Evolutionary conservation across 768 basidiomycete genomes (phyloP).

Genomic region (Galerina sulciceps): DNA sequence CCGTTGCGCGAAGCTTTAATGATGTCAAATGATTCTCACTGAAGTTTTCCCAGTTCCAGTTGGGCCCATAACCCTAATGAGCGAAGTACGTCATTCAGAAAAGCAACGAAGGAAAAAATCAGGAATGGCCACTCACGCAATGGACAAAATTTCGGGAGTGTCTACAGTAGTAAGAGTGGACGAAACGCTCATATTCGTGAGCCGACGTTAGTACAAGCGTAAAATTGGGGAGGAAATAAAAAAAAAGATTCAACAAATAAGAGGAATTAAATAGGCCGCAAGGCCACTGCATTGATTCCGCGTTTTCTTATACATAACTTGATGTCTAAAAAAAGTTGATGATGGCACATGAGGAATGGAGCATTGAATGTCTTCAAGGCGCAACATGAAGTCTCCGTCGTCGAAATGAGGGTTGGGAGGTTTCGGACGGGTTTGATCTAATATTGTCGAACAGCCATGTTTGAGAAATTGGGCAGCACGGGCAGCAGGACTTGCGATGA

Average conservation of each 20-base stretch:
- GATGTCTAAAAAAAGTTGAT: background rate
- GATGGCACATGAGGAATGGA: background rate
- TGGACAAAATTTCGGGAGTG: conserved; percentile 8
- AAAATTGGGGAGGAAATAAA: background rate
- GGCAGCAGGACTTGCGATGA: too few relatives aligned
- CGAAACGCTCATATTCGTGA: conserved; percentile 1
- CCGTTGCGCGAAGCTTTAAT: too few relatives aligned
- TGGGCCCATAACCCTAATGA: conserved; percentile 39
- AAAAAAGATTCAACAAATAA: background rate
- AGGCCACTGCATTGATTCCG: conserved; percentile 12
- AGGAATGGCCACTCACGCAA: conserved; percentile 14
- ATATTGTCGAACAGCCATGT: background rate
- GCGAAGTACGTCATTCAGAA: background rate
- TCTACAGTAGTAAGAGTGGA: conserved; percentile 10
- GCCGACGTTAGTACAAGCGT: background rate
- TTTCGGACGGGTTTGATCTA: background rate
- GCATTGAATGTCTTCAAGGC: background rate
- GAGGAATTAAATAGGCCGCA: conserved; percentile 4
- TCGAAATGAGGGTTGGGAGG: background rate
- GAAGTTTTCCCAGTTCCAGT: conserved; percentile 45
- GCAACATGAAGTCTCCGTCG: background rate
- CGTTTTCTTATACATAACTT: background rate
- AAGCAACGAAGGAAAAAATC: background rate
- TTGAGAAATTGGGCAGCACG: background rate
- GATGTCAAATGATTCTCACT: conserved; percentile 19